Percentiles rank a stretch among this genome's conserved stretches.
Evolutionary conservation across 2,329 filamentous ascomycete species (phyloP).

Genomic region (Calonectria pauciramosa): DNA sequence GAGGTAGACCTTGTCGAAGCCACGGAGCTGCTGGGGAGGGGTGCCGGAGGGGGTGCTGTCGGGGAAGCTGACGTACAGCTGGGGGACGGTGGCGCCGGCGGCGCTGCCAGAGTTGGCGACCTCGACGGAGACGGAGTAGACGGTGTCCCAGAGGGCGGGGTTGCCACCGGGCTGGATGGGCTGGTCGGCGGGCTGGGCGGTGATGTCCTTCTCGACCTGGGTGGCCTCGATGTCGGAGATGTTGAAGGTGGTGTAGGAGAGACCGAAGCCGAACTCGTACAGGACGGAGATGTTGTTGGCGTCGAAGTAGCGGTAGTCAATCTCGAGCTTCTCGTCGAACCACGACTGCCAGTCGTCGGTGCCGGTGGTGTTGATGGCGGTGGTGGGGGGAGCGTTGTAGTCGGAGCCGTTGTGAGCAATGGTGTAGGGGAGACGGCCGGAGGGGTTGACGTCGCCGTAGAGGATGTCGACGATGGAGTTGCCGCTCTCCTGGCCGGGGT

Average conservation of each 20-base stretch:
- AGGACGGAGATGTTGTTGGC: constrained; percentile 69
- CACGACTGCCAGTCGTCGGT: constrained; percentile 58
- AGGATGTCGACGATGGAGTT: constrained; percentile 76
- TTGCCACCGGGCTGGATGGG: constrained; percentile 66
- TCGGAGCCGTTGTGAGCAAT: constrained; percentile 69
- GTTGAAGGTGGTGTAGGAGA: constrained; percentile 76
- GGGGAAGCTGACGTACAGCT: constrained; percentile 67
- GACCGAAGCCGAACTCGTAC: constrained; percentile 77
- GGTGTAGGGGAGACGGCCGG: constrained; percentile 80
- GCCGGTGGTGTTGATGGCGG: constrained; percentile 53
- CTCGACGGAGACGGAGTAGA: constrained; percentile 62
- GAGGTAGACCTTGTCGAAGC: constrained; percentile 65
- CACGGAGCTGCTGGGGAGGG: constrained; percentile 63
- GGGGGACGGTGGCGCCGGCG: constrained; percentile 63
- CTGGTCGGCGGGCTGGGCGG: constrained; percentile 45
- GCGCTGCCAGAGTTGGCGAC: constrained; percentile 66
- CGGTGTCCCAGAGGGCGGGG: constrained; percentile 64
- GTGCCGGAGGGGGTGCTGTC: constrained; percentile 55
- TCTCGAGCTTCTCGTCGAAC: constrained; percentile 75
- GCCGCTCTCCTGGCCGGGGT: constrained; percentile 80
- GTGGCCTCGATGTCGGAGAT: constrained; percentile 54
- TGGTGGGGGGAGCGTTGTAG: constrained; percentile 58
- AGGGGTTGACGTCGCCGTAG: constrained; percentile 77
- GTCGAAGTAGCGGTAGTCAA: constrained; percentile 78
- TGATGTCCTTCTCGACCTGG: constrained; percentile 38